Base-by-base conservation (phyloP, 345 rosid species). In the Hibiscus syriacus region DNA sequence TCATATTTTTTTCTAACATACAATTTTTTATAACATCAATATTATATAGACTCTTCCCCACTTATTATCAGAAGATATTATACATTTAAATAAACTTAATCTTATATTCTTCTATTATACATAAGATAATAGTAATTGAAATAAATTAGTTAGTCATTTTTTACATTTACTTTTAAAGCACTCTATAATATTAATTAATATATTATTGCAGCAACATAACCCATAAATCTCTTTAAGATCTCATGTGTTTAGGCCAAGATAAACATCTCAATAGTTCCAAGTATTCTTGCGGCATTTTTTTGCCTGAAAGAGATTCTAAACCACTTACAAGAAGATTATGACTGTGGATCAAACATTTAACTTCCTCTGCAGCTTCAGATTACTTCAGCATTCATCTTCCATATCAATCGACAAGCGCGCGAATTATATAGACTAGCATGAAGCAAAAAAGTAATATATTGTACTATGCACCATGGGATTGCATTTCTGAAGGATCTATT, bases 401-500 rank as follows among this genome's bases (percentile, higher is more conserved):
- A 19, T 49, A 19, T 48, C 22, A 48, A 48, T 48, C 5, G 22
- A 48, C 50, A 16, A 46, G 50, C 52, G n/a, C 52, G n/a, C 22
- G 20, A 48, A 48, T 48, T 48, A 5, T 48, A 16, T 5, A n/a
- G 22, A 48, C 52, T 14, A 46, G 19, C 53, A 48, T 17, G 53
- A 5, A 48, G 53, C 23, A 48, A 48, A 48, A 48, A 48, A 6
- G 8, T 3, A 36, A 14, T 2, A 3, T 46, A 46, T 46, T 19
- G 17, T 19, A 13, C 64, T 36, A 67, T 16, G 56, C 50, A 36
- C 62, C 53, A 25, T 54, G 48, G 54, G 70, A 26, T 54, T 73
- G 76, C 71, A 80, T 10, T 76, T 81, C 77, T 27, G 85, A 84
- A 77, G 86, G 94, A 83, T 83, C 86, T 23, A 93, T 71, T 76